A percentile compares a stretch with the other conserved stretches of the same genome.
These are phyloP conservation scores for Euphorbia lathyris DNA, from an alignment of 345 rosid genomes.

Conservation along the genomic window DNA sequence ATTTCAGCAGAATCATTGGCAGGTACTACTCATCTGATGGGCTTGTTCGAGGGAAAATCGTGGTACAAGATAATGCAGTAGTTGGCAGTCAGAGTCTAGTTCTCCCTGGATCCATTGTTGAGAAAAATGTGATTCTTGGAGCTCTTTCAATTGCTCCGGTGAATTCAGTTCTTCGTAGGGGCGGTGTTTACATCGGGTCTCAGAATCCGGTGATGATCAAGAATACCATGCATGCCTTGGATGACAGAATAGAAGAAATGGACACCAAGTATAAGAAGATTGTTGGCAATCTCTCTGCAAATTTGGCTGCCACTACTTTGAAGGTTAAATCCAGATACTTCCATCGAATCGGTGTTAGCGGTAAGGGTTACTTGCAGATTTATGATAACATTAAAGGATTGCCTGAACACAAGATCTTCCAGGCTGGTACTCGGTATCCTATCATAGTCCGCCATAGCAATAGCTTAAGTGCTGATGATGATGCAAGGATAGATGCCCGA, in stretches of 20 bases:
- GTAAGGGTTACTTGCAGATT: conserved; percentile 47
- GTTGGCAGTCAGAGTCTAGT: conserved; percentile 61
- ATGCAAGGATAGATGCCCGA: conserved; percentile 67
- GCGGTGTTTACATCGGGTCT: conserved; percentile 63
- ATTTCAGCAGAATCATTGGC: conserved; percentile 49
- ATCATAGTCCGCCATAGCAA: conserved; percentile 59
- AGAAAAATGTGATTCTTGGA: conserved; percentile 53
- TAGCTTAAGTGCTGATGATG: conserved; percentile 67
- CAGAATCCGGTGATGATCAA: conserved; percentile 55
- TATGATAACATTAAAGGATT: conserved; percentile 48
- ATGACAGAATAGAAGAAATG: conserved; percentile 73
- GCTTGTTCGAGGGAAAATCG: conserved; percentile 29
- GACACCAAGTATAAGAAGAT: conserved; percentile 57
- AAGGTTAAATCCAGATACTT: conserved; percentile 64
- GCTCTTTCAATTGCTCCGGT: conserved; percentile 63
- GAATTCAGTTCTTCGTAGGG: conserved; percentile 45
- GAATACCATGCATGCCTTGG: conserved; percentile 57
- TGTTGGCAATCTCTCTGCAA: conserved; percentile 60
- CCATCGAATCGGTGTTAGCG: conserved; percentile 59
- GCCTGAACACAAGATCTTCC: conserved; percentile 47
- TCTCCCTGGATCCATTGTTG: conserved; percentile 50
- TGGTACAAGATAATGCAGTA: conserved; percentile 54
- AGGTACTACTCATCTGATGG: conserved; percentile 45
- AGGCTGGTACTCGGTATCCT: conserved; percentile 44
- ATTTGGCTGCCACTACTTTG: conserved; percentile 53